Conservation (phyloP, 2,329 filamentous ascomycete species). For the Claviceps quebecensis region DNA sequence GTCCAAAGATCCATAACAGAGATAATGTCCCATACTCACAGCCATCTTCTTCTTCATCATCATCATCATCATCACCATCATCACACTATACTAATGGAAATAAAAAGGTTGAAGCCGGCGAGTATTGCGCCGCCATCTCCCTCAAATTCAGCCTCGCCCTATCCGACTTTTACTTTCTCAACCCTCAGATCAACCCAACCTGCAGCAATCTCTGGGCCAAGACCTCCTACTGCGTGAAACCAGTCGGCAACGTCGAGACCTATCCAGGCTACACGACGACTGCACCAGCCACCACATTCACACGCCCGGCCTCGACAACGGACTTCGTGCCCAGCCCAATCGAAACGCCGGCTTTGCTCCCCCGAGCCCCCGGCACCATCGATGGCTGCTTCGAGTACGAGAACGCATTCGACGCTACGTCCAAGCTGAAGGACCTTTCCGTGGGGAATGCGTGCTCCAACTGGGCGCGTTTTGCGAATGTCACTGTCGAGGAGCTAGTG, state of each 20-base stretch:
- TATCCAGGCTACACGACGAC: not conserved
- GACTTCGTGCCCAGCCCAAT: not conserved
- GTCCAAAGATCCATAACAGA: too few relatives aligned
- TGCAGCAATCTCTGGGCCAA: not conserved
- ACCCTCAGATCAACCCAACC: not conserved
- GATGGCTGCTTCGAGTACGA: not conserved
- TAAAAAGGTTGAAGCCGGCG: not conserved
- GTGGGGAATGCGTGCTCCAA: not conserved
- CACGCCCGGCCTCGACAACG: not conserved
- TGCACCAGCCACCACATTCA: not conserved
- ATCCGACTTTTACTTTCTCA: slow-evolving; percentile 32
- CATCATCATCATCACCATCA: too few relatives aligned
- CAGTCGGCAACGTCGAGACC: not conserved
- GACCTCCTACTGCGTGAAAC: not conserved
- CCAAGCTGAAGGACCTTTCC: not conserved
- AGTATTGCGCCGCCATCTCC: not conserved
- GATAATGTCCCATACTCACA: too few relatives aligned
- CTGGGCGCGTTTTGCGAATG: not conserved
- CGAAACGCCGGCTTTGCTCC: not conserved
- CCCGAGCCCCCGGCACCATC: not conserved
- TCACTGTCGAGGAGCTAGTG: not conserved
- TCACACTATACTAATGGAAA: not conserved
- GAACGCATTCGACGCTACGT: not conserved
- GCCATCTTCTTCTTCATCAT: too few relatives aligned
- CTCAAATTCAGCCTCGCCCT: slow-evolving; percentile 16